A percentile compares a stretch with the other conserved stretches of the same genome.
Evolutionary conservation across 2,329 filamentous ascomycete genomes (phyloP).

Genomic region (Paecilomyces sp.): DNA sequence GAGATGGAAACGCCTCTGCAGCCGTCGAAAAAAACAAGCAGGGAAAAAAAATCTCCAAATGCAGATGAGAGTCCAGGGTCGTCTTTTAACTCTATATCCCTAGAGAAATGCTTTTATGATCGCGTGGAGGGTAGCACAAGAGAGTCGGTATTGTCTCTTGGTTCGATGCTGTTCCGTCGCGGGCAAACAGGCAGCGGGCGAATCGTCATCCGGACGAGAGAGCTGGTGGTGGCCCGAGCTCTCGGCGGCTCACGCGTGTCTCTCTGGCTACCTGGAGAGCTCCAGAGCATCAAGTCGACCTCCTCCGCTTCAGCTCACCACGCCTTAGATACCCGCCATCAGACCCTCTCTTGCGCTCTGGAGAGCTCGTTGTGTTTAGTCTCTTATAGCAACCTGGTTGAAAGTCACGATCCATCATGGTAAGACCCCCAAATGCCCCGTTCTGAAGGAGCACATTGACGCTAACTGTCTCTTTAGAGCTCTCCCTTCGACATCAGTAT

Average conservation of each 20-base stretch:
- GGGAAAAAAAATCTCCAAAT: neutral
- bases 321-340: conserved; percentile 8
- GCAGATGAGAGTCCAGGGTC: neutral
- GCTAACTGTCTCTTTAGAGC: conserved; percentile 47
- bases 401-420: conserved; percentile 18
- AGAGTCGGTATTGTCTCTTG: neutral
- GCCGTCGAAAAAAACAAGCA: neutral
- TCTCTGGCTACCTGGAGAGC: conserved; percentile 16
- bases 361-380: neutral
- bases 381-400: neutral
- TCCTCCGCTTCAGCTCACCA: conserved; percentile 6
- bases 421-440: conserved; percentile 12
- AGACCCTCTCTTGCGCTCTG: conserved; percentile 1
- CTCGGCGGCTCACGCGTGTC: conserved; percentile 7
- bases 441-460: neutral
- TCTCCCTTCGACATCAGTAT: conserved; percentile 94
- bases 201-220: conserved; percentile 23
- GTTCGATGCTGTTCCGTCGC: conserved; percentile 4
- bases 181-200: conserved; percentile 22
- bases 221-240: conserved; percentile 20
- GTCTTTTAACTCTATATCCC: neutral
- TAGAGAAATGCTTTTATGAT: neutral
- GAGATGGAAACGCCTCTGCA: neutral
- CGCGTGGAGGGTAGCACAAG: neutral
- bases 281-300: conserved; percentile 13